Base-by-base conservation (phyloP, 2,329 filamentous ascomycete species). In the Hortaea werneckii region DNA sequence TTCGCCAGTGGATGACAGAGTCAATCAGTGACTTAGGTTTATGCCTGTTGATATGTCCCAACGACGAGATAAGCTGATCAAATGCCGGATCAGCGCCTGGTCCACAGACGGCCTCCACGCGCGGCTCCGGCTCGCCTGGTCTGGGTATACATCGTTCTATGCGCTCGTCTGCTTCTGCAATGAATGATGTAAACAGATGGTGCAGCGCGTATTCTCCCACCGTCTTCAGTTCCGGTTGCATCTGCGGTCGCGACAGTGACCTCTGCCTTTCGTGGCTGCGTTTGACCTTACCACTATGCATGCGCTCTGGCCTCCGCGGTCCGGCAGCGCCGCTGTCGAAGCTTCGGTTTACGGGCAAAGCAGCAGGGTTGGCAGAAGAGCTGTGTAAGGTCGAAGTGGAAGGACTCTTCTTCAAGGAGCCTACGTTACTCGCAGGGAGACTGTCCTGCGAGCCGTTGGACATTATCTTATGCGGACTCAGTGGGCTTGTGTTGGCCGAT, bases 141-240 rank as follows among this genome's bases (percentile, higher is more conserved):
- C 84, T 79, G 42, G 83, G 82, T 57, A 95, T 83, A 61, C 87
- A 95, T 57, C 87, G 83, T 55, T 85, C 88, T 53, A 98, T 84
- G 67, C 95, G 95, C 54, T 92, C 86, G 65, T 98, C 92, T n/a
- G 92, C 92, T 63, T 94, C 86, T 11, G 85, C 85, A 60, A 96
- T 92, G 67, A 98, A 98, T 50, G 89, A 88, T 54, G 92, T 96
- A 67, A 96, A 95, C 38, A 98, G 73, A 57, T 96, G 90, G 67
- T 96, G 90, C 50, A 98, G 73, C 13, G 92, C 92, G 76, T 95
- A 96, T 71, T 98, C 92, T 45, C 88, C 89, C n/a, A 95, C 89
- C 0, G 89, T 95, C 67, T 90, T 94, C 53, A 84, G 79, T 52
- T 94, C 87, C 55, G 79, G 78, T 56, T 74, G 79, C 45, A 79